A percentile compares a stretch with the other conserved stretches of the same genome.
These are phyloP conservation scores for Tolypocladium sp. DNA, from an alignment of 2,329 filamentous ascomycete genomes.

Conservation along the genomic window DNA sequence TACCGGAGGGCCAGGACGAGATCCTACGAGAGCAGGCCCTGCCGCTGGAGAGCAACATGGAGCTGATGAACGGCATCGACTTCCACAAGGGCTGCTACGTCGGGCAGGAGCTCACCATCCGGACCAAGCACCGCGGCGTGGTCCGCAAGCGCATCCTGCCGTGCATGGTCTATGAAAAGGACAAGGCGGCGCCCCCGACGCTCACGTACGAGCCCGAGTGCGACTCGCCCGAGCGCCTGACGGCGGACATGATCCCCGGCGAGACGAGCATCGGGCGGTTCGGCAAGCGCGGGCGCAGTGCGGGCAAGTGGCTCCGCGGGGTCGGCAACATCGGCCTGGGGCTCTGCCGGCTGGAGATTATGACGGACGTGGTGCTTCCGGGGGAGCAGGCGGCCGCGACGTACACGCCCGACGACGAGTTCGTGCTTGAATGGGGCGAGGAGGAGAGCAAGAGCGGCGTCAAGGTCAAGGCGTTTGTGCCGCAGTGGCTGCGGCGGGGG, in stretches of 20 bases:
- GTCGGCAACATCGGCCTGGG: slow-evolving; percentile 82
- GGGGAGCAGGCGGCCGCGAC: slow-evolving; percentile 56
- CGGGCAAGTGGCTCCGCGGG: slow-evolving; percentile 71
- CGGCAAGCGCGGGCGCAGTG: slow-evolving; percentile 55
- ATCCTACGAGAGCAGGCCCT: slow-evolving; percentile 62
- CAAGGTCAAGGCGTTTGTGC: slow-evolving; percentile 73
- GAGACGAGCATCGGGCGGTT: slow-evolving; percentile 41
- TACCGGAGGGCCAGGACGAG: slow-evolving; percentile 79
- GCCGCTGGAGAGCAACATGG: slow-evolving; percentile 84
- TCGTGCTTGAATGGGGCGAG: slow-evolving; percentile 45
- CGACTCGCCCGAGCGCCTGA: slow-evolving; percentile 14
- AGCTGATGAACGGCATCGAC: slow-evolving; percentile 76
- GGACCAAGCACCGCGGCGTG: slow-evolving; percentile 88
- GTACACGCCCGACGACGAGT: slow-evolving; percentile 53
- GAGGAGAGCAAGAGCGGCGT: slow-evolving; percentile 27
- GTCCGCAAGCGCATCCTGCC: slow-evolving; percentile 86
- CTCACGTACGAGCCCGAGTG: slow-evolving; percentile 37
- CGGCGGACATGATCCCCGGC: slow-evolving; percentile 28
- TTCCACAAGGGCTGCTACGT: slow-evolving; percentile 97
- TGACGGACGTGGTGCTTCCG: slow-evolving; percentile 71
- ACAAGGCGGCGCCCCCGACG: slow-evolving; percentile 24
- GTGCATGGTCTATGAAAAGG: slow-evolving; percentile 56
- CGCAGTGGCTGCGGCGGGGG: slow-evolving; percentile 55
- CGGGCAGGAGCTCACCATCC: slow-evolving; percentile 91
- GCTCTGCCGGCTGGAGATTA: slow-evolving; percentile 78